Base-by-base conservation (phyloP, 2,329 filamentous ascomycete genomes). In the Aureobasidium zeae region DNA sequence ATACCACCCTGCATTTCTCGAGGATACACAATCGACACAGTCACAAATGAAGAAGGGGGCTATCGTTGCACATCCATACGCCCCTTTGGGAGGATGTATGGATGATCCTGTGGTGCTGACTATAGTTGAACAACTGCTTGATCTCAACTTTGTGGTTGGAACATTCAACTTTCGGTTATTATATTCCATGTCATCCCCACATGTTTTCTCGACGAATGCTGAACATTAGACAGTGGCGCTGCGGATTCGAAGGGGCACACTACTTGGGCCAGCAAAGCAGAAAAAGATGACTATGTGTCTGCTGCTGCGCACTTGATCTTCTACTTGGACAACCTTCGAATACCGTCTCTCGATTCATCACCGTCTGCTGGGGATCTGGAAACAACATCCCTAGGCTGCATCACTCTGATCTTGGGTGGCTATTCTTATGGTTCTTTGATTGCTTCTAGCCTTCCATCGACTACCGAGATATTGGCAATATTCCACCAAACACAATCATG, bases 391-490 rank as follows among this genome's bases (percentile, higher is more conserved):
- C 21, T 28, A 3, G 19, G 26, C 11, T 30, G 47, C 2, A 49
- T 65, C 11, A 53, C 57, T 24, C 50, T 80, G 1, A 53, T 94
- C 4, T 68, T 91, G 5, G 81, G 75, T 2, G 88, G 88, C 10
- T 95, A 95, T 60, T 94, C 87, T 0, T 95, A 95, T 60, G 91
- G 91, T 31, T 85, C 86, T 4, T 74, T 94, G 56, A 76, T 96
- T 28, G 79, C 86, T 2, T 78, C 75, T 1, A 77, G 81, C 46
- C 71, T 94, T 0, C 85, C 86, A 0, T 69, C 77, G 0, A 63
- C 69, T 0, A 47, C 60, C 0, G 55, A 55, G 0, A 75, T 93
- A 20, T 62, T 86, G 17, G 60, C 69, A 1, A 63, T 72, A 1
- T 86, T 91, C 52, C 57, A 64, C 6, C 59, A 64, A 0, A 72